Conservation (phyloP, 768 basidiomycete genomes). For the Pisolithus marmoratus region DNA sequence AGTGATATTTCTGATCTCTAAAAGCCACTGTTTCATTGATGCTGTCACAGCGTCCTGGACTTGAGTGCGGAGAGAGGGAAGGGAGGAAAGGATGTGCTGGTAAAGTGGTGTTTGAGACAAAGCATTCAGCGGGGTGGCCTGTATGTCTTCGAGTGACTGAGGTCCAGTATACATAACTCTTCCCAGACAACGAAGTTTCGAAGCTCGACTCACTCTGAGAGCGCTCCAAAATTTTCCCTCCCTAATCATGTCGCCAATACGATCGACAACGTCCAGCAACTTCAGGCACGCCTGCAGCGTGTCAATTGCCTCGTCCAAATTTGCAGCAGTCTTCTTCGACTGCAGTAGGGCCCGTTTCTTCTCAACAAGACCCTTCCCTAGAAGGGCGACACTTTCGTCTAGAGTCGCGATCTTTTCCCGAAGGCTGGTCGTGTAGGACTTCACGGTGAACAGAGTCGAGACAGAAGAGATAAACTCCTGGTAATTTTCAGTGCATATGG, state of each 20-base stretch:
- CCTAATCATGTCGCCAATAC: slow-evolving; percentile 89
- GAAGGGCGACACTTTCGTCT: slow-evolving; percentile 82
- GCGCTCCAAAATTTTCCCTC: slow-evolving; percentile 97
- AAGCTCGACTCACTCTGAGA: slow-evolving; percentile 62
- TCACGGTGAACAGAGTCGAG: slow-evolving; percentile 91
- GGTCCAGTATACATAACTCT: slow-evolving; percentile 23
- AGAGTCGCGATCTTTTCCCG: slow-evolving; percentile 87
- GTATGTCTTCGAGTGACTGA: slow-evolving; percentile 93
- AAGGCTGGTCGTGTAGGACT: slow-evolving; percentile 93
- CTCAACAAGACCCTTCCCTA: slow-evolving; percentile 83
- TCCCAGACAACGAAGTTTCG: slow-evolving; percentile 15
- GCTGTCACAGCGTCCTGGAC: slow-evolving; percentile 93
- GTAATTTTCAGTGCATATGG: slow-evolving; percentile 93
- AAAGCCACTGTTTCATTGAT: slow-evolving; percentile 93
- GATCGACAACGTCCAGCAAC: slow-evolving; percentile 86
- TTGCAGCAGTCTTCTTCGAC: slow-evolving; percentile 86
- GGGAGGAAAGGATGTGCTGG: slow-evolving; percentile 82
- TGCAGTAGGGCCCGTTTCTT: slow-evolving; percentile 90
- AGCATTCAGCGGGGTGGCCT: slow-evolving; percentile 81
- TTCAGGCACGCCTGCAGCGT: slow-evolving; percentile 89
- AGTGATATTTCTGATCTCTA: slow-evolving; percentile 88
- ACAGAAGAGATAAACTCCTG: slow-evolving; percentile 97
- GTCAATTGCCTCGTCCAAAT: slow-evolving; percentile 96
- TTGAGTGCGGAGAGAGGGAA: slow-evolving; percentile 84
- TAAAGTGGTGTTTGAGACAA: slow-evolving; percentile 92